A percentile compares a stretch with the other conserved stretches of the same genome.
phyloP scores from a whole-genome alignment of 306 rosid genomes.

The Cucurbita moschata region DNA sequence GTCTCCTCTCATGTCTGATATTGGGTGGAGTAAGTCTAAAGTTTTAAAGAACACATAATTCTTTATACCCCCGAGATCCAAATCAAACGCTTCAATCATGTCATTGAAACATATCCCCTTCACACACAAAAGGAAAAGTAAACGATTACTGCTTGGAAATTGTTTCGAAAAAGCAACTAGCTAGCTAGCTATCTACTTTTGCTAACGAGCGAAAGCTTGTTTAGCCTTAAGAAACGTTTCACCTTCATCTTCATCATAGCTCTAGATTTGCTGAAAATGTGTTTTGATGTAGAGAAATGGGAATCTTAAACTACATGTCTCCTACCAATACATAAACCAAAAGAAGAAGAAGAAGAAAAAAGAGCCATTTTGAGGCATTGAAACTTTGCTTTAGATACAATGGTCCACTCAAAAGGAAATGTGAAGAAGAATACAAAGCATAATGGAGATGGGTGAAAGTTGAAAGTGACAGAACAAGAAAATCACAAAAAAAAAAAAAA shows the following conservation, averaged over 20 bases:
- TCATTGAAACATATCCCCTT: background rate
- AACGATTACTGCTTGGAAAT: background rate
- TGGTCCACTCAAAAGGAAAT: background rate
- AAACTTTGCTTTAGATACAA: background rate
- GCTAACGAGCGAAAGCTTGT: no score
- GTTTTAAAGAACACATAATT: background rate
- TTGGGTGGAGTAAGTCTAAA: slow-evolving; percentile 6
- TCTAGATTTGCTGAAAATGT: background rate
- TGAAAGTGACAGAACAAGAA: background rate
- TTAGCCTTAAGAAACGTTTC: background rate
- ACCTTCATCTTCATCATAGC: background rate
- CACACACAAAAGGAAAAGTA: background rate
- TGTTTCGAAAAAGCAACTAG: background rate
- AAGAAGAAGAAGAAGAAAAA: background rate
- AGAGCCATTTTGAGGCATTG: background rate
- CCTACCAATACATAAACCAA: background rate
- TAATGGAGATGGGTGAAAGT: background rate
- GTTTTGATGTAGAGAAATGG: background rate
- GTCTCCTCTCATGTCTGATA: background rate
- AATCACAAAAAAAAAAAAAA: background rate
- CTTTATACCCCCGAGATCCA: background rate
- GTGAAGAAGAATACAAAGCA: background rate
- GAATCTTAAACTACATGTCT: background rate
- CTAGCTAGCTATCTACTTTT: background rate
- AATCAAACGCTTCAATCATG: background rate